A percentile compares a stretch with the other conserved stretches of the same genome.
Conservation (phyloP, 2,329 filamentous ascomycete species). For the Tolypocladium capitatum region DNA sequence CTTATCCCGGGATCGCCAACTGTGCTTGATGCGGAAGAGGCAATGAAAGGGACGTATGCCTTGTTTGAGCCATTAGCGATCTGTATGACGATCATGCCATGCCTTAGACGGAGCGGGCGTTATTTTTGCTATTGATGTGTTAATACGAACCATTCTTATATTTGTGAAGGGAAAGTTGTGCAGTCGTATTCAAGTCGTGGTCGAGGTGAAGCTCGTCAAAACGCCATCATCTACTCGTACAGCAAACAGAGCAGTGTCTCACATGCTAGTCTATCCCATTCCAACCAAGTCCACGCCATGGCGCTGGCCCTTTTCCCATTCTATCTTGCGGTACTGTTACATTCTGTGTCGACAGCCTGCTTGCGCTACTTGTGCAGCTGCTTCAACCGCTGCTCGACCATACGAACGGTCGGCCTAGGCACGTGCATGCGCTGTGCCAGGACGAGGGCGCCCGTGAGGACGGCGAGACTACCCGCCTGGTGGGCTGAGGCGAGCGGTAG, state of each 20-base stretch:
- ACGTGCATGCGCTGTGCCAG: conserved; percentile 67
- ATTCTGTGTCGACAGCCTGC: conserved; percentile 1
- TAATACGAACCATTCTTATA: conserved; percentile 15
- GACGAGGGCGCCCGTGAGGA: conserved; percentile 71
- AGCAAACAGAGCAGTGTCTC: not conserved
- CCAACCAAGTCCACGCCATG: too few relatives aligned
- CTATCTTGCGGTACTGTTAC: not conserved
- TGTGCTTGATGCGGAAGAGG: not conserved
- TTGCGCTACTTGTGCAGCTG: conserved; percentile 6
- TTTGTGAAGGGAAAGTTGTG: not conserved
- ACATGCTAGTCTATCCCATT: not conserved
- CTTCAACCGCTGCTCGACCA: conserved; percentile 41
- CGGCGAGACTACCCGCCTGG: conserved; percentile 76
- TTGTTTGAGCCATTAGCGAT: conserved; percentile 2
- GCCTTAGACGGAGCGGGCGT: conserved; percentile 9
- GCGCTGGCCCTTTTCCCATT: not conserved
- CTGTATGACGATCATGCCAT: conserved; percentile 18
- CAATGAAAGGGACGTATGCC: not conserved
- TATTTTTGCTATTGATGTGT: conserved; percentile 14
- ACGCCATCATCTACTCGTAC: not conserved
- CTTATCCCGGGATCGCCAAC: not conserved
- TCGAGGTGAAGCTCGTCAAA: not conserved
- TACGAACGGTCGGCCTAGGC: conserved; percentile 48
- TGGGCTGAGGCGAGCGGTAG: conserved; percentile 78
- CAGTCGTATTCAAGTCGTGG: not conserved